Evolutionary conservation across 2,329 filamentous ascomycete genomes (phyloP).

Genomic region (Atkinsonella hypoxylon): DNA sequence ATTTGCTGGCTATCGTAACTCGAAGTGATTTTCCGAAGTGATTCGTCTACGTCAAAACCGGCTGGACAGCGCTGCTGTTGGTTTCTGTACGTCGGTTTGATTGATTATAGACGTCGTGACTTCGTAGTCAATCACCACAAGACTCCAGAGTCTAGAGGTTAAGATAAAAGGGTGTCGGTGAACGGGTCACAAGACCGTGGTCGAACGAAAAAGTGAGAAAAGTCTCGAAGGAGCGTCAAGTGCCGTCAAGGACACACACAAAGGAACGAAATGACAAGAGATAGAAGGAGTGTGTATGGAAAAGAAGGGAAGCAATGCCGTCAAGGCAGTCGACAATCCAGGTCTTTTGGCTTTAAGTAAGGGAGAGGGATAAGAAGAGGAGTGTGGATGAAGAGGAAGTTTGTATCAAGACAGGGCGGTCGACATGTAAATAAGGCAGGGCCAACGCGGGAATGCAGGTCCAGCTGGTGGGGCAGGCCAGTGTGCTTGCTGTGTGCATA

Average conservation of each 20-base stretch:
- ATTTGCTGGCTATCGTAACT: not conserved
- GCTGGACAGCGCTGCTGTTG: conserved; percentile 10
- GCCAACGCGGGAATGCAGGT: not conserved
- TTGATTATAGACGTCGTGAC: not conserved
- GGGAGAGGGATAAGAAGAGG: not conserved
- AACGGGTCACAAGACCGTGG: not conserved
- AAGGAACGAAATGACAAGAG: not conserved
- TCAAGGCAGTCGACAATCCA: conserved; percentile 8
- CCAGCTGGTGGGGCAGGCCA: not conserved
- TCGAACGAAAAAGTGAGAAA: not conserved
- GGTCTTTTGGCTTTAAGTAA: conserved; percentile 4
- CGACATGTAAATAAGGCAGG: conserved; percentile 6
- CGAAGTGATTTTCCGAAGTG: not conserved
- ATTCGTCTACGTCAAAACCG: conserved; percentile 13
- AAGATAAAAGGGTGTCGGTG: not conserved
- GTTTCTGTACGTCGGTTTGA: not conserved
- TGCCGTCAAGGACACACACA: conserved; percentile 8
- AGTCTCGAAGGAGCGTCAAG: conserved; percentile 6
- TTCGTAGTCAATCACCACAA: not conserved
- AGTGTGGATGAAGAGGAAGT: not conserved
- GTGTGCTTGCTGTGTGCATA: too few relatives aligned
- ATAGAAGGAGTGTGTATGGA: conserved; percentile 2
- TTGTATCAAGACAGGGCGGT: not conserved
- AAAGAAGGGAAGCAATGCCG: conserved; percentile 4
- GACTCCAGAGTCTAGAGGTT: not conserved